These are phyloP conservation scores for Parmelia sp. DNA, from an alignment of 495 filamentous ascomycete species.

Conservation along the genomic window DNA sequence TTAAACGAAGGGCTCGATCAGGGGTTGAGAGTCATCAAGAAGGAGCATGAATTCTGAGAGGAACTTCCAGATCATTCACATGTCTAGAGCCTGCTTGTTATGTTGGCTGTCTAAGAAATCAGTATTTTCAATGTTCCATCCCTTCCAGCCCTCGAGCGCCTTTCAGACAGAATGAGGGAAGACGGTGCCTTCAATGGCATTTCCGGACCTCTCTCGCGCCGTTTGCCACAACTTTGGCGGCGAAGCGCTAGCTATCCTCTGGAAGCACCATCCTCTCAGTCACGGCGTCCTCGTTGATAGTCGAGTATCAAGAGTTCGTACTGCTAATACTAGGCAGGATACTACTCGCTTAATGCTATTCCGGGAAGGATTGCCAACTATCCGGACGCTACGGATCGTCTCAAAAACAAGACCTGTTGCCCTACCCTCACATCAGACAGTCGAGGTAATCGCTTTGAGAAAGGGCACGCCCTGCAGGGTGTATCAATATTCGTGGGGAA, in stretches of 20 bases:
- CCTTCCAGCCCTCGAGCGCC: background rate
- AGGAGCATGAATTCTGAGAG: background rate
- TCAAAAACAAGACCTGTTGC: background rate
- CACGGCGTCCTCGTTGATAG: background rate
- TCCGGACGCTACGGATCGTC: background rate
- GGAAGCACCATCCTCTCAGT: background rate
- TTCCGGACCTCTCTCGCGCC: background rate
- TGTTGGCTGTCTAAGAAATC: background rate
- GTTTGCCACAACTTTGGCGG: background rate
- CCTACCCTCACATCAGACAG: background rate
- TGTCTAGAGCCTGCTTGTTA: background rate
- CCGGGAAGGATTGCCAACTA: too few relatives aligned
- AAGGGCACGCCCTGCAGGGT: background rate
- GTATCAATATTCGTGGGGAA: background rate
- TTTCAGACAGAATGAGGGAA: background rate
- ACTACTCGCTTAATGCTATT: too few relatives aligned
- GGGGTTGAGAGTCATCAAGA: constrained; percentile 19
- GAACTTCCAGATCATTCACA: too few relatives aligned
- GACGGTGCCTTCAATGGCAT: background rate
- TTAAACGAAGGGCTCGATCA: constrained; percentile 18
- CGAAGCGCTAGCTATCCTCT: background rate
- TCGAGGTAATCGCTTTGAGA: background rate
- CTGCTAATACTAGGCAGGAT: background rate
- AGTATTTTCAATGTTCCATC: background rate
- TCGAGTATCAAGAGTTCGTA: background rate